These are phyloP conservation scores for Ustilago curta DNA, from an alignment of 1,284 basidiomycete species.

Conservation along the genomic window DNA sequence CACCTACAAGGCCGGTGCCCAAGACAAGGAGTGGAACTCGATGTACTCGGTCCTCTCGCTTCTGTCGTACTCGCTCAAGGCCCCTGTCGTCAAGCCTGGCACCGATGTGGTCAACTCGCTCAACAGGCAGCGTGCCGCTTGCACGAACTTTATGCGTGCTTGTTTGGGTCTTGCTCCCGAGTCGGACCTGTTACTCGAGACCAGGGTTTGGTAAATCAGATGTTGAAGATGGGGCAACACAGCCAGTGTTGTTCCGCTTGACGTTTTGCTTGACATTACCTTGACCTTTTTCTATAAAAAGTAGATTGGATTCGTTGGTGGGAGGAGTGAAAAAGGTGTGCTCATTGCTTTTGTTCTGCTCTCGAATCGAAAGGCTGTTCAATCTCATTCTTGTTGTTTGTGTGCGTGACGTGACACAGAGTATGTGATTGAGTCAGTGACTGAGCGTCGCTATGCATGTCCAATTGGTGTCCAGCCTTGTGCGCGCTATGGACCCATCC, in stretches of 20 bases:
- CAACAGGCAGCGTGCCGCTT: constrained; percentile 91
- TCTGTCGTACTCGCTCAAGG: constrained; percentile 77
- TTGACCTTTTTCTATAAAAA: background rate
- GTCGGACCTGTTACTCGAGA: constrained; percentile 66
- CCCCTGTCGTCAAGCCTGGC: constrained; percentile 94
- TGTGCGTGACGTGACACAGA: background rate
- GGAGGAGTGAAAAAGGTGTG: background rate
- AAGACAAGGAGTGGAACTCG: constrained; percentile 57
- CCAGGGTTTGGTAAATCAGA: constrained; percentile 58
- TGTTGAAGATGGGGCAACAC: background rate
- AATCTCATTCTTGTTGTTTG: background rate
- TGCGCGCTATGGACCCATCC: too few relatives aligned
- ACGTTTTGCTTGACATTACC: background rate
- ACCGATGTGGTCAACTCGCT: constrained; percentile 95
- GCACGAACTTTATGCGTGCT: constrained; percentile 86
- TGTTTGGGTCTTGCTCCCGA: constrained; percentile 66
- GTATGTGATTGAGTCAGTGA: background rate
- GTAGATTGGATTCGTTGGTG: background rate
- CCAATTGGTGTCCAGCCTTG: too few relatives aligned
- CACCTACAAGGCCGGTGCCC: constrained; percentile 74
- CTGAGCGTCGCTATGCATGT: constrained; percentile 2
- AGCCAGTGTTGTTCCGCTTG: constrained; percentile 3
- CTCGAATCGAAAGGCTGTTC: background rate
- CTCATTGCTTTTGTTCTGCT: constrained; percentile 6
- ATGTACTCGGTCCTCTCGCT: constrained; percentile 68